Percentiles rank a stretch among this genome's conserved stretches.
These are phyloP conservation scores for Coleophoma cylindrospora DNA, from an alignment of 2,329 filamentous ascomycete genomes.

Conservation along the genomic window DNA sequence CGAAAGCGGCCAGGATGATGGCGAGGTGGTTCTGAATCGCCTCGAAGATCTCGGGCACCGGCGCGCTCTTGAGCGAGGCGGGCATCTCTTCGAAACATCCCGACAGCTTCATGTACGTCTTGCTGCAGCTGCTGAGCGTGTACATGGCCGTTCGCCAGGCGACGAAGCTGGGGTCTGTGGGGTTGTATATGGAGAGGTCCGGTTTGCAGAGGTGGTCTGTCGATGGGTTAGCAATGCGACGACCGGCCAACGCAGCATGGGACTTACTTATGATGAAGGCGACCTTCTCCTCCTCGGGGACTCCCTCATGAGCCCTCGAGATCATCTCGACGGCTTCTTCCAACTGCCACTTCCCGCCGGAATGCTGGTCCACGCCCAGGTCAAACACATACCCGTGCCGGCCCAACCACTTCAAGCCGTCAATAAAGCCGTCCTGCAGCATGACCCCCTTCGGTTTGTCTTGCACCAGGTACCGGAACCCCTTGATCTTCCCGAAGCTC, in stretches of 20 bases:
- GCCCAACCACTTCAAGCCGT: constrained; percentile 60
- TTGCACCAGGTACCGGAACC: constrained; percentile 80
- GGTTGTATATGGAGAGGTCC: constrained; percentile 61
- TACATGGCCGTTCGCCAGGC: constrained; percentile 68
- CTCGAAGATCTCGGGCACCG: constrained; percentile 53
- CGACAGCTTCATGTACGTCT: constrained; percentile 87
- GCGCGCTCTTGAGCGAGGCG: constrained; percentile 41
- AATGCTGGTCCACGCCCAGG: constrained; percentile 74
- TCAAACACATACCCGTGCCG: constrained; percentile 68
- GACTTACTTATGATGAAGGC: constrained; percentile 26
- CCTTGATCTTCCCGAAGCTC: constrained; percentile 62
- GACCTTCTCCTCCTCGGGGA: constrained; percentile 51
- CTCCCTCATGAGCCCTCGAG: constrained; percentile 56
- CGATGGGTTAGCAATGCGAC: neutral
- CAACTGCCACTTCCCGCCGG: constrained; percentile 69
- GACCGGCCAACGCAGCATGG: neutral
- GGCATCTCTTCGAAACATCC: constrained; percentile 78
- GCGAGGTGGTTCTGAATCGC: constrained; percentile 67
- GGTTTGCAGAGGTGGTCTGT: constrained; percentile 89
- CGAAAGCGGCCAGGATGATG: constrained; percentile 68
- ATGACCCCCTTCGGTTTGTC: constrained; percentile 65
- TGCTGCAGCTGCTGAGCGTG: constrained; percentile 57
- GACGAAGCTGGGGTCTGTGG: constrained; percentile 41
- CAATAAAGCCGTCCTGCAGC: constrained; percentile 58
- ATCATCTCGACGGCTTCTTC: constrained; percentile 69